Conservation (phyloP, 176 grass and related monocot genomes). For the Hyparrhenia diplandra region DNA sequence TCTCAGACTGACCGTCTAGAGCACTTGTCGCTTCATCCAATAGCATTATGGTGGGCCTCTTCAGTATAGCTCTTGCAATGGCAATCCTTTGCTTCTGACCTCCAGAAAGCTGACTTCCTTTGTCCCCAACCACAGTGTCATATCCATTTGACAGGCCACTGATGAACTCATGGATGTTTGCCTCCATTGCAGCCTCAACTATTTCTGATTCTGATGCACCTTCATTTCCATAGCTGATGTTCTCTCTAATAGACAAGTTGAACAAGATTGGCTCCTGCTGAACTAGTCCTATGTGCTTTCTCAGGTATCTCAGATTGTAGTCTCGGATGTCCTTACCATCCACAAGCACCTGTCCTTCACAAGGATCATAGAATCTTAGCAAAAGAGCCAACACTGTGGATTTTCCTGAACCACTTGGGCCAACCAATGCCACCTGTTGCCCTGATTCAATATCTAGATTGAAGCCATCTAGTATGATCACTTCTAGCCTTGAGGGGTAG, state of each 20-base stretch:
- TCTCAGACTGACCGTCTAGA: constrained; percentile 51
- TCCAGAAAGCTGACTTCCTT: constrained; percentile 56
- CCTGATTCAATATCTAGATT: constrained; percentile 39
- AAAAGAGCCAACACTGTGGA: constrained; percentile 52
- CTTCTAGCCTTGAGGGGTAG: constrained; percentile 54
- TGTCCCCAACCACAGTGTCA: constrained; percentile 51
- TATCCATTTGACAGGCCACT: constrained; percentile 43
- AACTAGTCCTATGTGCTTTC: constrained; percentile 53
- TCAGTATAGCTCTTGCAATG: constrained; percentile 52
- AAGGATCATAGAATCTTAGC: constrained; percentile 62
- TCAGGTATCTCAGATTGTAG: constrained; percentile 48
- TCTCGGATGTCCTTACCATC: constrained; percentile 41
- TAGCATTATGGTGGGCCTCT: constrained; percentile 51
- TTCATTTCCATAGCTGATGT: constrained; percentile 51
- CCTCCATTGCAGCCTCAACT: constrained; percentile 42
- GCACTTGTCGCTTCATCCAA: constrained; percentile 63
- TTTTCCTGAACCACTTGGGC: constrained; percentile 61
- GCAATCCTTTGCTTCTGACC: constrained; percentile 67
- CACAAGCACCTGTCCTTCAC: constrained; percentile 28
- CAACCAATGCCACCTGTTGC: constrained; percentile 50
- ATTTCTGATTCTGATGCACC: constrained; percentile 35
- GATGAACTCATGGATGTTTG: constrained; percentile 62
- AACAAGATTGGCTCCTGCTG: constrained; percentile 56
- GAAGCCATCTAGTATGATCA: constrained; percentile 43
- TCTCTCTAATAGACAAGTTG: constrained; percentile 48